Base-by-base conservation (phyloP, 768 basidiomycete genomes). In the Tricholoma sp. region DNA sequence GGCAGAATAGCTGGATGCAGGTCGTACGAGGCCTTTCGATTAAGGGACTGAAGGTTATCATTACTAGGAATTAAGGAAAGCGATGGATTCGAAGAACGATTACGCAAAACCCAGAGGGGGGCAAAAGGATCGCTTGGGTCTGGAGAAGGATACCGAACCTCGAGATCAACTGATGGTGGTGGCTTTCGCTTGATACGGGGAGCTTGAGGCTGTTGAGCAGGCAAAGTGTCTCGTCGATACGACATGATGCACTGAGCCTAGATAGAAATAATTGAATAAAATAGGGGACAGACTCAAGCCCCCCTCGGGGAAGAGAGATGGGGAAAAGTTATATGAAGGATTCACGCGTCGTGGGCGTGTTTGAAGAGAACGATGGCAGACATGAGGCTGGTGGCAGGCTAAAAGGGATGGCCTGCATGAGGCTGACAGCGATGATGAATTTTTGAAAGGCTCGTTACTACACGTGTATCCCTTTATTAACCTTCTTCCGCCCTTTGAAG, bases 81-180 rank as follows among this genome's bases (percentile, higher is more conserved):
- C 16, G 73, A 70, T 18, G 74, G 74, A 60, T 77, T 79, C 4
- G 82, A 72, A n/a, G 69, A 80, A 55, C 85, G 79, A 58, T 76
- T 80, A 51, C 88, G 82, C 24, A 89, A 75, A 22, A 83, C 81
- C 64, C 81, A 80, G 43, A 89, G 79, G 0, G 88, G 81, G 5
- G 83, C 86, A 60, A 88, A 88, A 1, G 88, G 88, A 66, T 89
- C 86, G 16, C 64, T 66, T 19, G 85, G 86, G 69, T 89, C 88
- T 29, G 86, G 85, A 1, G 74, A 69, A 4, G 88, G 88, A 67
- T 88, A 89, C 39, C 82, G 75, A 54, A 76, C 65, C 9, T 79
- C 76, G 9, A 50, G 27, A 50, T 50, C 47, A 9, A 50, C 31
- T 3, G 27, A 50, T 10, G 85, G 85, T 3, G 83, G 72, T 5